Percentiles rank a stretch among this genome's conserved stretches.
Evolutionary conservation across 768 basidiomycete genomes (phyloP).

Genomic region (Obba rivulosa): DNA sequence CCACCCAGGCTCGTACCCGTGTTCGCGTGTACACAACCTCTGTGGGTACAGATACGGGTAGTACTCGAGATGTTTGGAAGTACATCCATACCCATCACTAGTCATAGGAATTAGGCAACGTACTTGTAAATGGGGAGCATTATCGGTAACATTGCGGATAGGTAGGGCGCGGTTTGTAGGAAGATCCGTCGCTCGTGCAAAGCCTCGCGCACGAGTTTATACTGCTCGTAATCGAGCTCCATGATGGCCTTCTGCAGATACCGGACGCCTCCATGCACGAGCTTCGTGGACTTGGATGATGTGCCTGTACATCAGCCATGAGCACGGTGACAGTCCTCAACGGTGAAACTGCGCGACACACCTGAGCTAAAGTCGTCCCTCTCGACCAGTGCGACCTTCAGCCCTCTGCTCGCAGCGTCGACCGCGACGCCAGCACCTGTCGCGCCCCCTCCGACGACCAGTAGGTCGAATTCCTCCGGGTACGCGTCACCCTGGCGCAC

Average conservation of each 20-base stretch:
- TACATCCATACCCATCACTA: no score
- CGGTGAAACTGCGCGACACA: conserved; percentile 21
- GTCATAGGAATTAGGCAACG: no score
- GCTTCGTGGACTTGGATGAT: conserved; percentile 95
- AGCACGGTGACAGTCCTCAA: background rate
- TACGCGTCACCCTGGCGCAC: conserved; percentile 28
- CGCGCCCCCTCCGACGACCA: conserved; percentile 91
- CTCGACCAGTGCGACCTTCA: conserved; percentile 92
- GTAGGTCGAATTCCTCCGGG: conserved; percentile 60
- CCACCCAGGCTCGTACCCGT: no score
- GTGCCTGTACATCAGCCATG: conserved; percentile 52
- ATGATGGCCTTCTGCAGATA: conserved; percentile 97
- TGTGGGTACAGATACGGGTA: no score
- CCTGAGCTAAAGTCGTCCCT: conserved; percentile 89
- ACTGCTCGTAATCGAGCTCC: conserved; percentile 94
- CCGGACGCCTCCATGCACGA: conserved; percentile 96
- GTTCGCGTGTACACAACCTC: no score
- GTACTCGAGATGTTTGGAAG: no score
- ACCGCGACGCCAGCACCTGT: conserved; percentile 96
- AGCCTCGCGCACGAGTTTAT: conserved; percentile 94
- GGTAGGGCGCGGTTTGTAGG: conserved; percentile 92
- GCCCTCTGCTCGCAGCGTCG: conserved; percentile 86
- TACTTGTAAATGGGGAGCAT: conserved; percentile 98
- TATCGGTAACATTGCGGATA: conserved; percentile 90
- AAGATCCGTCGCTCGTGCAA: conserved; percentile 91